Evolutionary conservation across 352 stramenopile genomes (phyloP).

Genomic region (Globisporangium middletonii): DNA sequence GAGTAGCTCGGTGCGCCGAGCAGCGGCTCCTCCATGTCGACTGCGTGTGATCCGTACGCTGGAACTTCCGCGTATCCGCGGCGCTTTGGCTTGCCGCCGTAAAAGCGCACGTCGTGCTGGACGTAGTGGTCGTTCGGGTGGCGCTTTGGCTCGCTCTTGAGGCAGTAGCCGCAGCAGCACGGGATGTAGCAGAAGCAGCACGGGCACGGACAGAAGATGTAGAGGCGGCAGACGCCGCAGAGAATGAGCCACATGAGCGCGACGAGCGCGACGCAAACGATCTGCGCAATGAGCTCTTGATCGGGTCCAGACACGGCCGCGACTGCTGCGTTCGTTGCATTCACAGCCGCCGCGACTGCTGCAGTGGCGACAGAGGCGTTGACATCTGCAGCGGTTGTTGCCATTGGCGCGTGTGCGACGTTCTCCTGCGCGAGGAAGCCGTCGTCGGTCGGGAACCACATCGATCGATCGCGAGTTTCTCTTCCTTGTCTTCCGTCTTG

Average conservation of each 20-base stretch:
- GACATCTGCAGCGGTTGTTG: neutral
- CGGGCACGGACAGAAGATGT: slow-evolving; percentile 6
- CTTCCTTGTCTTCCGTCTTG: neutral
- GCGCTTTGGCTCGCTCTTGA: slow-evolving; percentile 6
- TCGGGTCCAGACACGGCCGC: too few species aligned
- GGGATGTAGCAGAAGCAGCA: slow-evolving; percentile 16
- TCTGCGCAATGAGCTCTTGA: too few species aligned
- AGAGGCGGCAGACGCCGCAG: slow-evolving; percentile 13
- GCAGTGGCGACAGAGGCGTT: neutral
- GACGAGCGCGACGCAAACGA: neutral
- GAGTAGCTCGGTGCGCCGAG: slow-evolving; percentile 35
- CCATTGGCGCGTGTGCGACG: slow-evolving; percentile 1
- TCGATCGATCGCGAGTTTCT: neutral
- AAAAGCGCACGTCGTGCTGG: slow-evolving; percentile 2
- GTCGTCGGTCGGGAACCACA: slow-evolving; percentile 14
- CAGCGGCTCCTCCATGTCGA: slow-evolving; percentile 69
- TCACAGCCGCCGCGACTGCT: neutral
- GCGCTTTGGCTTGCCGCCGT: neutral
- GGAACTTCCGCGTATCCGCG: slow-evolving; percentile 10
- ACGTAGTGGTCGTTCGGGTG: neutral
- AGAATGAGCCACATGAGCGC: slow-evolving; percentile 10
- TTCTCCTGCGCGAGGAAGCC: slow-evolving; percentile 12
- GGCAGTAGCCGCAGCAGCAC: slow-evolving; percentile 43
- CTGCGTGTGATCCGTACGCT: slow-evolving; percentile 22
- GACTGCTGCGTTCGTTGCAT: neutral